phyloP scores from a whole-genome alignment of 495 filamentous ascomycete species.

The Tetracladium setigerum region DNA sequence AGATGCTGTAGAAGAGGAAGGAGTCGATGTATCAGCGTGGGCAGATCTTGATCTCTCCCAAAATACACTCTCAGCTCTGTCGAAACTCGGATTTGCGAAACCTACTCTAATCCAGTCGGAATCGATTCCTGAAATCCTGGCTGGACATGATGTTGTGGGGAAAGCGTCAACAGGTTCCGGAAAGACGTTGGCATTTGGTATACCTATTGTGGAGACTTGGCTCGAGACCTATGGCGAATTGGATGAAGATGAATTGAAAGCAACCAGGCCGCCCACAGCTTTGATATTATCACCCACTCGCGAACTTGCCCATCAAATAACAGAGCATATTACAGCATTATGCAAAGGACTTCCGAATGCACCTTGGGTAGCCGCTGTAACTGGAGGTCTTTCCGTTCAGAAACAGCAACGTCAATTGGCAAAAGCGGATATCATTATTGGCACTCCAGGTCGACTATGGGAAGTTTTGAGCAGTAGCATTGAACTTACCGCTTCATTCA shows the following conservation, averaged over 20 bases:
- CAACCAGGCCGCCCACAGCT: constrained; percentile 54
- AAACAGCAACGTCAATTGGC: constrained; percentile 80
- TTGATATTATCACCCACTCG: constrained; percentile 88
- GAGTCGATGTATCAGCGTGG: constrained; percentile 69
- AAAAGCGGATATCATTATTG: constrained; percentile 79
- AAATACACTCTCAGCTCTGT: constrained; percentile 60
- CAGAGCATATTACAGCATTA: constrained; percentile 69
- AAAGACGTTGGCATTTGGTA: constrained; percentile 76
- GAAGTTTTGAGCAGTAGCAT: constrained; percentile 69
- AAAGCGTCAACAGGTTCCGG: constrained; percentile 80
- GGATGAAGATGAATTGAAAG: constrained; percentile 25
- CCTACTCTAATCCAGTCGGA: constrained; percentile 73
- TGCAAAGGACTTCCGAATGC: constrained; percentile 53
- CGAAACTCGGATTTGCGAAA: constrained; percentile 66
- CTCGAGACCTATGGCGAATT: constrained; percentile 35
- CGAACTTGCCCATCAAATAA: constrained; percentile 87
- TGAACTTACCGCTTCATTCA: constrained; percentile 38
- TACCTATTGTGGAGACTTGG: constrained; percentile 67
- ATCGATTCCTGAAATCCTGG: constrained; percentile 69
- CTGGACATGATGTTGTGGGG: constrained; percentile 69
- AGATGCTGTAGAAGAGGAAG: constrained; percentile 28
- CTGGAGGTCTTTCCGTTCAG: constrained; percentile 83
- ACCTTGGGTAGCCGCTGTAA: constrained; percentile 69
- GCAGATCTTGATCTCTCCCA: constrained; percentile 59
- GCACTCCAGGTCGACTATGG: constrained; percentile 90